phyloP scores from a whole-genome alignment of 108 stramenopile genomes.

The Parmales sp. region DNA sequence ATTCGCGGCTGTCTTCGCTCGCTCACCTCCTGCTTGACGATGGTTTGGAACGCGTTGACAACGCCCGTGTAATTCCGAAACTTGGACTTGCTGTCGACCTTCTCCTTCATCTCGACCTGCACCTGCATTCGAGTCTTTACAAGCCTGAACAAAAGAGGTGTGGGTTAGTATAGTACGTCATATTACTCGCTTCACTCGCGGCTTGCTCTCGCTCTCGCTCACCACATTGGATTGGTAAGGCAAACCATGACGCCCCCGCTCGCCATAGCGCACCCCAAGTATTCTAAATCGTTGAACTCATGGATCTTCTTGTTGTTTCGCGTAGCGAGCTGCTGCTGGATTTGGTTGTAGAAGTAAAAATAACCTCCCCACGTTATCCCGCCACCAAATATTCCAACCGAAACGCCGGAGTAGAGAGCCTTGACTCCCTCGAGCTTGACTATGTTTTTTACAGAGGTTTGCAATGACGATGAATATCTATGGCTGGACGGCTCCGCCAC shows the following conservation, averaged over 20 bases:
- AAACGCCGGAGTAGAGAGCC: constrained; percentile 82
- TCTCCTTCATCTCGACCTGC: constrained; percentile 35
- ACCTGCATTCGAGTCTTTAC: constrained; percentile 92
- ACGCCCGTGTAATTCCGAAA: not conserved
- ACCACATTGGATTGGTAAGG: constrained; percentile 93
- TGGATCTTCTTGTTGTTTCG: not conserved
- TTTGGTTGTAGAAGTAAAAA: constrained; percentile 87
- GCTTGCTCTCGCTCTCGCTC: no score
- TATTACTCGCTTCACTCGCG: no score
- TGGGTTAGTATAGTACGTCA: no score
- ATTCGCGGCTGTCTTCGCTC: not conserved
- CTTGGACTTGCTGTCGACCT: not conserved
- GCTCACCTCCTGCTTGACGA: not conserved
- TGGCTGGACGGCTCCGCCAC: no score
- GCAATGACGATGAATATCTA: no score
- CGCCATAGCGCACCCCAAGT: constrained; percentile 49
- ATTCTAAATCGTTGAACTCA: constrained; percentile 44
- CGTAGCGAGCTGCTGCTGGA: constrained; percentile 53
- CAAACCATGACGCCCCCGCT: constrained; percentile 82
- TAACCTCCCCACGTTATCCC: constrained; percentile 94
- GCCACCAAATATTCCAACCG: constrained; percentile 79
- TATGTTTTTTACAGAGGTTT: constrained; percentile 40
- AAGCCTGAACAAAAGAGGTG: no score
- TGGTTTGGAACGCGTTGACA: not conserved
- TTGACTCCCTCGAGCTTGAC: constrained; percentile 60